Percentiles rank a stretch among this genome's conserved stretches.
These are phyloP conservation scores for Phaeosphaeriaceae sp. DNA, from an alignment of 2,329 filamentous ascomycete genomes.

Conservation along the genomic window DNA sequence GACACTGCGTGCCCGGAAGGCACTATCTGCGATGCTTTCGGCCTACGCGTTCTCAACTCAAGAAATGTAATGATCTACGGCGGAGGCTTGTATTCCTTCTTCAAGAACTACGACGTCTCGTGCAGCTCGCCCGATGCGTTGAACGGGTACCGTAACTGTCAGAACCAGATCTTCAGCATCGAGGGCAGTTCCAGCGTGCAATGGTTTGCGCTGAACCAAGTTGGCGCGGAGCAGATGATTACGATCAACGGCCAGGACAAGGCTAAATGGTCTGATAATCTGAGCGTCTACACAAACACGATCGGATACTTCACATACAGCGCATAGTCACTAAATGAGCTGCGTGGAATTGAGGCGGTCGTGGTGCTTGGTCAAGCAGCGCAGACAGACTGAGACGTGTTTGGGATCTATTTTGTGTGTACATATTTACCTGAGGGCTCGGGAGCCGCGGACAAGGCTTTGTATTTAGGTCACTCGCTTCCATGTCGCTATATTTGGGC, in stretches of 20 bases:
- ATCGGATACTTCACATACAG: slow-evolving; percentile 46
- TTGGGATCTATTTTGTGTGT: not conserved
- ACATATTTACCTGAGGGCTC: not conserved
- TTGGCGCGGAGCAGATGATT: slow-evolving; percentile 57
- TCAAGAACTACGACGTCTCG: slow-evolving; percentile 64
- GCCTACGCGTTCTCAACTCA: slow-evolving; percentile 66
- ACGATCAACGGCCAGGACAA: slow-evolving; percentile 52
- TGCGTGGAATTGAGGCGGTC: not conserved
- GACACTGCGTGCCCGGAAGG: slow-evolving; percentile 41
- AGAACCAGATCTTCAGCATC: slow-evolving; percentile 59
- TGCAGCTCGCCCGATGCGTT: slow-evolving; percentile 34
- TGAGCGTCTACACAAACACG: slow-evolving; percentile 48
- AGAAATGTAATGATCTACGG: slow-evolving; percentile 67
- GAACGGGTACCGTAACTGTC: slow-evolving; percentile 52
- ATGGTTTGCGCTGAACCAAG: slow-evolving; percentile 59
- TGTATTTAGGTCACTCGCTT: slow-evolving; percentile 9
- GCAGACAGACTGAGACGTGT: not conserved
- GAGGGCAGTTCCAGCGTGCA: slow-evolving; percentile 50
- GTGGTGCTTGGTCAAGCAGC: not conserved
- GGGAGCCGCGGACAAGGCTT: not conserved
- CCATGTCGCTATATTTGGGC: not conserved
- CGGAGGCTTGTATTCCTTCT: slow-evolving; percentile 73
- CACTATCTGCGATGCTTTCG: slow-evolving; percentile 60
- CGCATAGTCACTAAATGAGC: slow-evolving; percentile 17
- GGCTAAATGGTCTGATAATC: slow-evolving; percentile 57